Evolutionary conservation across 495 filamentous ascomycete genomes (phyloP).

Genomic region (Podospora pseudocomata): DNA sequence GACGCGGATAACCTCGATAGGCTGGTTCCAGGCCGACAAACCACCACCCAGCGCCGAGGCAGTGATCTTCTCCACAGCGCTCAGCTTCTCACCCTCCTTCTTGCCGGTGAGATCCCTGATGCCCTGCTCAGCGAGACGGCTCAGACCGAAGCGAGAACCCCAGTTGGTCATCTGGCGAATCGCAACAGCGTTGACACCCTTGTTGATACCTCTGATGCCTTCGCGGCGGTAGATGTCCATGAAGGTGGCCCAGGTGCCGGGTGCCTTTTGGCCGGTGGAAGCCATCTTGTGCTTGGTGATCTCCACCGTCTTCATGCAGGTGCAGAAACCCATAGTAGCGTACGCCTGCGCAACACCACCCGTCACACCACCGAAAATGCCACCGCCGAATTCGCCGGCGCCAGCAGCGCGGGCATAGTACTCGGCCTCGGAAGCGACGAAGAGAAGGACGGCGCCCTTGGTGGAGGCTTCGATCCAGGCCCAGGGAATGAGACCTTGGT

Average conservation of each 20-base stretch:
- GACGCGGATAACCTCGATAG: constrained; percentile 98
- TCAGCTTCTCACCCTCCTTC: constrained; percentile 70
- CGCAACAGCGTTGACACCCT: constrained; percentile 95
- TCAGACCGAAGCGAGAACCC: constrained; percentile 93
- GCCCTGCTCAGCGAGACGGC: constrained; percentile 80
- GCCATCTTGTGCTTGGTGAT: constrained; percentile 98
- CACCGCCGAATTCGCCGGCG: constrained; percentile 77
- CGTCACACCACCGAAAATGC: constrained; percentile 86
- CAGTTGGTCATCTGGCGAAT: constrained; percentile 99
- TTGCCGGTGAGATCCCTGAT: constrained; percentile 82
- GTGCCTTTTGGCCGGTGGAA: constrained; percentile 73
- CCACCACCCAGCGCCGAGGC: constrained; percentile 88
- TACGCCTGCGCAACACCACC: constrained; percentile 97
- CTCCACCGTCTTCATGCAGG: constrained; percentile 99
- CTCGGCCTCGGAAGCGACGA: constrained; percentile 97
- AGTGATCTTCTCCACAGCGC: constrained; percentile 79
- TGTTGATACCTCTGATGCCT: constrained; percentile 95
- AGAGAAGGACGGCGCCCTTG: constrained; percentile 97
- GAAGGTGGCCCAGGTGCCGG: constrained; percentile 87
- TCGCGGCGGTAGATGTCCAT: constrained; percentile 95
- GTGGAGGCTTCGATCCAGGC: constrained; percentile 99
- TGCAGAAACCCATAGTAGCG: constrained; percentile 99
- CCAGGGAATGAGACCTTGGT: constrained; percentile 99
- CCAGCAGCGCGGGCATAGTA: constrained; percentile 80
- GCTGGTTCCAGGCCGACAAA: constrained; percentile 96